Base-by-base conservation (phyloP, 2,329 filamentous ascomycete genomes). In the Curvularia eragrostidis region DNA sequence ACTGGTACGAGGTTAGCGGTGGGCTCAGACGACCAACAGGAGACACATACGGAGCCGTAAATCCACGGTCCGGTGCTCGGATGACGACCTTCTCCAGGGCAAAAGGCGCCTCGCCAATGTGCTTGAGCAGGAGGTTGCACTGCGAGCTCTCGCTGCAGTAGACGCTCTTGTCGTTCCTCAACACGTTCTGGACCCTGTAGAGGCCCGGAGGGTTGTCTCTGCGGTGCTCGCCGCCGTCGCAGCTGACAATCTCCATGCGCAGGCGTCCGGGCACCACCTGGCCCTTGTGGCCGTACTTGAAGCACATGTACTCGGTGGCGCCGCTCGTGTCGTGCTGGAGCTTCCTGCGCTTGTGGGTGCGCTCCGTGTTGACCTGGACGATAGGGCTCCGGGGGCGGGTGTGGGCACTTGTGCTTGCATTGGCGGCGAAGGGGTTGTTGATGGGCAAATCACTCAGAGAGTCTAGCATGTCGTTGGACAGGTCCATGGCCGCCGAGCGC, bases 111-210 rank as follows among this genome's bases (percentile, higher is more conserved):
- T 87, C 87, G 43, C 91, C 92, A 64, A 90, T 87, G 74, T 98
- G 94, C 57, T 87, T 86, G 55, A 98, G 78, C 12, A 98, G 83
- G 66, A 98, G 87, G 71, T 97, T 97, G 79, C 93, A 97, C 56
- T 88, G 86, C 60, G 90, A 90, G n/a, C 87, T 88, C 74, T 94
- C 91, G 36, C 93, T 96, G 77, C 93, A 96, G 73, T 97, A 98
- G 2, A 97, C 91, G 10, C 89, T 91, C 56, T 83, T 83, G 76
- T 98, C 91, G 73, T 93, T 88, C 65, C 86, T 87, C 61, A 98
- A 82, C 26, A 97, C 88, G 73, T 97, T 97, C 66, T 93, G 91
- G 12, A 76, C 68, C 18, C 65, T 63, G 62, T 77, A 75, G 28
- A 77, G 78, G 34, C 79, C 79, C 10, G 82, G 78, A 53, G 81